phyloP scores from a whole-genome alignment of 1,139 yeast genomes.

The Blastobotrys serpentis region DNA sequence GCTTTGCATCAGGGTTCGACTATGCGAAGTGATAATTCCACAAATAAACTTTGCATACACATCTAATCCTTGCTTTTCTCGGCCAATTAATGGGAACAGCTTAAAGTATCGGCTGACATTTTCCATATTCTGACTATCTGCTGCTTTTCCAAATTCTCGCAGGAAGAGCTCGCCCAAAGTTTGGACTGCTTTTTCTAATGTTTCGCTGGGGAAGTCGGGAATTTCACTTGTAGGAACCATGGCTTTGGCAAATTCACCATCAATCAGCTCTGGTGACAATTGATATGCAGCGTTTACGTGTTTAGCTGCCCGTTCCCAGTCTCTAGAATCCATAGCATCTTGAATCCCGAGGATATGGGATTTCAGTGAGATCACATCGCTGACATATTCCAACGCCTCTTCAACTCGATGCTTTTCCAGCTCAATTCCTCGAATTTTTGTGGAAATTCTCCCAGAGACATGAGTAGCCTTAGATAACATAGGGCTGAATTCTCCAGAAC shows the following conservation, averaged over 20 bases:
- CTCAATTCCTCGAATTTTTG: constrained; percentile 67
- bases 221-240: constrained; percentile 89
- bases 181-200: constrained; percentile 57
- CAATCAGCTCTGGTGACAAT: constrained; percentile 53
- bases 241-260: constrained; percentile 72
- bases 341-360: constrained; percentile 65
- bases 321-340: constrained; percentile 62
- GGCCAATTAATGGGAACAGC: constrained; percentile 81
- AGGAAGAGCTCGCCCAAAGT: constrained; percentile 59
- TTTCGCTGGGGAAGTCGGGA: constrained; percentile 72
- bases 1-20: constrained; percentile 55
- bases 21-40: constrained; percentile 76
- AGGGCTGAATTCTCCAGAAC: constrained; percentile 35
- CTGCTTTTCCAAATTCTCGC: constrained; percentile 67
- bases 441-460: constrained; percentile 65
- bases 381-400: constrained; percentile 62
- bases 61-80: constrained; percentile 67
- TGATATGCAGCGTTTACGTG: constrained; percentile 55
- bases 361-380: constrained; percentile 61
- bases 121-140: constrained; percentile 61
- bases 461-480: constrained; percentile 61
- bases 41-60: constrained; percentile 86
- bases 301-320: constrained; percentile 72
- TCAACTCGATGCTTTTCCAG: constrained; percentile 68
- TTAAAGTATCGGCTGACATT: constrained; percentile 76